Conservation (phyloP, 495 filamentous ascomycete genomes). For the Amniculicola lignicola region DNA sequence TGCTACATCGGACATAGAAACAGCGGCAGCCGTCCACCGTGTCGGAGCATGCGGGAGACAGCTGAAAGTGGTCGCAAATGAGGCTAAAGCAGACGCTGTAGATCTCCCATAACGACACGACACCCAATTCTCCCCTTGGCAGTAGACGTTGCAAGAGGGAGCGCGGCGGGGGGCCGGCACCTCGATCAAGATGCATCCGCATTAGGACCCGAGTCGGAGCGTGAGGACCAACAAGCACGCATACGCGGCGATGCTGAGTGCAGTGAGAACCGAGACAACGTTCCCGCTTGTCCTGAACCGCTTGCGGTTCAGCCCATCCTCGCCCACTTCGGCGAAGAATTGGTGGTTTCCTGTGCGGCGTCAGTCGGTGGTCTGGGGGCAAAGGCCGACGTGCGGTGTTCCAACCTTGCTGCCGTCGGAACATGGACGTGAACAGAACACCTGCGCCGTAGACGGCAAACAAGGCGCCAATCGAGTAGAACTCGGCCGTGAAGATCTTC, state of each 20-base stretch:
- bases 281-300: slow-evolving; percentile 88
- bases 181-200: background rate
- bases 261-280: slow-evolving; percentile 70
- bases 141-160: background rate
- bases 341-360: slow-evolving; percentile 63
- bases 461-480: slow-evolving; percentile 88
- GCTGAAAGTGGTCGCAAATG: background rate
- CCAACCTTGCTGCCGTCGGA: slow-evolving; percentile 69
- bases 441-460: slow-evolving; percentile 89
- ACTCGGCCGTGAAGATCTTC: slow-evolving; percentile 93
- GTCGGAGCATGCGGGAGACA: too few species aligned
- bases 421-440: slow-evolving; percentile 73
- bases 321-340: slow-evolving; percentile 77
- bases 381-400: background rate
- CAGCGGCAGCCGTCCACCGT: too few species aligned
- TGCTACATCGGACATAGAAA: too few species aligned
- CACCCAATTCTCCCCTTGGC: too few species aligned
- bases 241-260: slow-evolving; percentile 80
- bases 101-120: background rate
- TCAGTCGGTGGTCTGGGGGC: background rate
- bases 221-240: slow-evolving; percentile 73
- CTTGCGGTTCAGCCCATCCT: slow-evolving; percentile 63
- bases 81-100: slow-evolving; percentile 4
- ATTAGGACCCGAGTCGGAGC: slow-evolving; percentile 42
- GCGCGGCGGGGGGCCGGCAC: background rate